Evolutionary conservation across 1,284 basidiomycete genomes (phyloP).

Genomic region (Moniliophthora roreri): DNA sequence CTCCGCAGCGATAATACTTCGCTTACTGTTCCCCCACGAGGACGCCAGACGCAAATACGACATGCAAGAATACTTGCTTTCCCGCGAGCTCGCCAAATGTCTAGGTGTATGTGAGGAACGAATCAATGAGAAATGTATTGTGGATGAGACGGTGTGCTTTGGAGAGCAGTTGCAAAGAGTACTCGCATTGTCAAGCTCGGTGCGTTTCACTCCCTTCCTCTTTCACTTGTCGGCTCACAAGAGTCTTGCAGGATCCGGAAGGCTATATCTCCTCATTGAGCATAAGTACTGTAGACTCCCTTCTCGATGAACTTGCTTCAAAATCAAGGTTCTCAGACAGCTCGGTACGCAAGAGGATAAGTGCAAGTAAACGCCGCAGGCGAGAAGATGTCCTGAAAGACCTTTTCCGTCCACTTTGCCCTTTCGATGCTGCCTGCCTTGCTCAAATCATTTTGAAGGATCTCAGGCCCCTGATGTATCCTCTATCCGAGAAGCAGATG

Average conservation of each 20-base stretch:
- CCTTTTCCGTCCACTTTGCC: slow-evolving; percentile 55
- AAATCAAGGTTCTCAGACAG: slow-evolving; percentile 60
- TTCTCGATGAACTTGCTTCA: slow-evolving; percentile 74
- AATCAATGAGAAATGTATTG: slow-evolving; percentile 51
- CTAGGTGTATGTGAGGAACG: slow-evolving; percentile 41
- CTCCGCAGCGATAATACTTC: slow-evolving; percentile 58
- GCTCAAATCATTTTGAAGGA: slow-evolving; percentile 87
- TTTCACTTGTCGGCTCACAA: not conserved
- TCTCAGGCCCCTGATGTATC: slow-evolving; percentile 74
- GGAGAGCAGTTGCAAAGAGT: slow-evolving; percentile 61
- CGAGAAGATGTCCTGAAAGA: slow-evolving; percentile 46
- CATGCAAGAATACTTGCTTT: slow-evolving; percentile 72
- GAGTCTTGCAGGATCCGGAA: slow-evolving; percentile 16
- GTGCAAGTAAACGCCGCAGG: slow-evolving; percentile 24
- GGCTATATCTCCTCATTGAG: slow-evolving; percentile 33
- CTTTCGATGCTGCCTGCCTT: slow-evolving; percentile 62
- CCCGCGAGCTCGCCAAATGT: slow-evolving; percentile 48
- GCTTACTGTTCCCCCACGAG: slow-evolving; percentile 81
- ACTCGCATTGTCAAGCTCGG: slow-evolving; percentile 34
- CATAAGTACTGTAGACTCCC: slow-evolving; percentile 53
- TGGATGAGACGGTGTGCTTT: slow-evolving; percentile 60
- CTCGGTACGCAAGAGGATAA: slow-evolving; percentile 31
- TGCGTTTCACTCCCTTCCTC: slow-evolving; percentile 16
- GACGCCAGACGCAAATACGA: slow-evolving; percentile 71
- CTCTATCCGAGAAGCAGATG: slow-evolving; percentile 44